Evolutionary conservation across 108 stramenopile genomes (phyloP), one percentile per base, ranked within the genome.

Genomic region (Skeletonema costatum): DNA sequence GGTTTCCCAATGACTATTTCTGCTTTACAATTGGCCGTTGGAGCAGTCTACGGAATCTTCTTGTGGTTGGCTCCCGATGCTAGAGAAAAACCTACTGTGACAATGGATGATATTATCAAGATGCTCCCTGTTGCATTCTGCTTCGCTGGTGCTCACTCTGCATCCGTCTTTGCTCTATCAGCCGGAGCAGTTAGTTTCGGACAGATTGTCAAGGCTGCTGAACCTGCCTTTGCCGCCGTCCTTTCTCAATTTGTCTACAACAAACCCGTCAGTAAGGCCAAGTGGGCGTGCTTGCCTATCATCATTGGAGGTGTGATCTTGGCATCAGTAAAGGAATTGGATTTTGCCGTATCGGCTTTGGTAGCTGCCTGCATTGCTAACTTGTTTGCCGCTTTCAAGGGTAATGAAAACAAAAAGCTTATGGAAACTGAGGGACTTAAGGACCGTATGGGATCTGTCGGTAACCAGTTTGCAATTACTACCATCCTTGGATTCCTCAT

Each of bases 151-250:
- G 88, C 88, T 38, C 88, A 89, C 77, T 86, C 78, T 4, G 86
- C 85, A 11, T 86, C 85, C 56, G 88, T 89, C 60, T 87, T 89
- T 39, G 77, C 88, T 44, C 81, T 89, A 60, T 75, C 81, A 10
- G 86, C 88, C 59, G 88, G 88, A 11, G 78, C 87, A 31, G 88
- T 89, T 12, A 69, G 70, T 67, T 89, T 89, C 64, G 88, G 87
- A 4, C 88, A 89, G 73, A 89, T 89, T 50, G 87, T 89, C 75
- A 89, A 89, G 80, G 85, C 88, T 19, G 87, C 85, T 36, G 88
- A 89, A 65, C 88, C 88, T 10, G 88, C 87, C 4, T 87, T 86
- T 68, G 88, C 88, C 16, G 88, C 88, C 19, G 82, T 89, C 67
- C 77, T 87, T 48, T 86, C 87, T 65, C 78, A 86, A 69, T 73